phyloP scores from a whole-genome alignment of 2,329 filamentous ascomycete genomes.

The Nigrospora osmanthi region DNA sequence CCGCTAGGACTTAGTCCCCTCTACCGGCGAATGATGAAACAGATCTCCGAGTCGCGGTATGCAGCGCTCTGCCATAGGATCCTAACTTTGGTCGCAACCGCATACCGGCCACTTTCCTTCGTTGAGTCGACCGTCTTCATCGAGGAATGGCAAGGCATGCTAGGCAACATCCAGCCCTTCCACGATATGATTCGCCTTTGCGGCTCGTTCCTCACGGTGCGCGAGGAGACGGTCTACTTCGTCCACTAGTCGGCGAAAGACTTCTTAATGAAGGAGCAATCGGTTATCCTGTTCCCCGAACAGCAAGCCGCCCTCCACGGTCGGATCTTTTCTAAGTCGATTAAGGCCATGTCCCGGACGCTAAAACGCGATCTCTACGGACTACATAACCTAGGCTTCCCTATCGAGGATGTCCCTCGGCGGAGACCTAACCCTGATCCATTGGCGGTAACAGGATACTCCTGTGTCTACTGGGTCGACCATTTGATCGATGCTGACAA shows the following conservation, averaged over 20 bases:
- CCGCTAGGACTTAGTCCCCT: constrained; percentile 25
- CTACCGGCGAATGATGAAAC: constrained; percentile 28
- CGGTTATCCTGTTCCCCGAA: constrained; percentile 19
- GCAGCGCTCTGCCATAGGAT: constrained; percentile 6
- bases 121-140: constrained; percentile 16
- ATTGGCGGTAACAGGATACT: too few relatives aligned
- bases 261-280: constrained; percentile 19
- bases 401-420: constrained; percentile 11
- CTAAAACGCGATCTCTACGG: constrained; percentile 27
- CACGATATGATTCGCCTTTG: constrained; percentile 17
- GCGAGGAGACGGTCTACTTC: constrained; percentile 20
- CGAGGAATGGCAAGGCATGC: constrained; percentile 9
- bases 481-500: constrained; percentile 15
- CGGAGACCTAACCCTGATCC: constrained; percentile 18
- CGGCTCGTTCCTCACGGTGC: too few relatives aligned
- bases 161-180: constrained; percentile 9
- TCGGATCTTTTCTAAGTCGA: too few relatives aligned
- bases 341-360: constrained; percentile 17
- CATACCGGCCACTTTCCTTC: constrained; percentile 7
- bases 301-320: constrained; percentile 15
- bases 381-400: constrained; percentile 12
- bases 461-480: too few relatives aligned
- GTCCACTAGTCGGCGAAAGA: constrained; percentile 37
- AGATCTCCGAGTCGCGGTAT: constrained; percentile 20
- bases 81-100: too few relatives aligned